phyloP scores from a whole-genome alignment of 1,139 yeast species.

The Debaryomycetaceae sp. region DNA sequence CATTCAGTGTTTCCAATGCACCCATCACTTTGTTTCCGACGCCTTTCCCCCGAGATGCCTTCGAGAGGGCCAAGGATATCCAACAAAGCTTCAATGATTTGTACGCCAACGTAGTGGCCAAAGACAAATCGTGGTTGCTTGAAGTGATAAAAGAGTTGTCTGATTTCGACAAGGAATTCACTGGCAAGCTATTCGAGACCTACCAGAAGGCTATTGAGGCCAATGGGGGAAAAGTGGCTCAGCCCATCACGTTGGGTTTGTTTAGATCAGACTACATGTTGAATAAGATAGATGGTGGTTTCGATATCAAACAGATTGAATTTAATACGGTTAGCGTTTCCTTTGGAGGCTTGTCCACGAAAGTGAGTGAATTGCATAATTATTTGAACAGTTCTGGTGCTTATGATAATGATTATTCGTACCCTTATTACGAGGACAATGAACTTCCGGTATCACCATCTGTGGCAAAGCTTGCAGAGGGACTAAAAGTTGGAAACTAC shows the following conservation, averaged over 20 bases:
- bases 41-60: constrained; percentile 70
- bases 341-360: constrained; percentile 84
- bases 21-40: constrained; percentile 92
- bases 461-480: constrained; percentile 57
- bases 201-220: constrained; percentile 44
- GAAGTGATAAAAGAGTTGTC: constrained; percentile 54
- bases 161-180: constrained; percentile 66
- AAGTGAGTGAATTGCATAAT: constrained; percentile 72
- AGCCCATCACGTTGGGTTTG: constrained; percentile 73
- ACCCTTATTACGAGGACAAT: constrained; percentile 39
- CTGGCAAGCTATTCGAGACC: constrained; percentile 70
- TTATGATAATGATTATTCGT: constrained; percentile 40
- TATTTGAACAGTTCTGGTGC: constrained; percentile 57
- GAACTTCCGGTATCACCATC: constrained; percentile 70
- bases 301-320: constrained; percentile 82
- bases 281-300: constrained; percentile 40
- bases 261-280: constrained; percentile 91
- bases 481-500: constrained; percentile 63
- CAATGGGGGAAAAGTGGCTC: constrained; percentile 48
- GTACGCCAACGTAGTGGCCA: constrained; percentile 62
- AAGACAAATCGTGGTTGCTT: constrained; percentile 56
- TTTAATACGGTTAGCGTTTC: constrained; percentile 95
- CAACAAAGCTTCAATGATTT: constrained; percentile 69
- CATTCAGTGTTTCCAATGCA: constrained; percentile 57
- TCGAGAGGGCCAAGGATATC: constrained; percentile 63